Evolutionary conservation across 345 rosid genomes (phyloP).

Genomic region (Carallia pectinifolia): DNA sequence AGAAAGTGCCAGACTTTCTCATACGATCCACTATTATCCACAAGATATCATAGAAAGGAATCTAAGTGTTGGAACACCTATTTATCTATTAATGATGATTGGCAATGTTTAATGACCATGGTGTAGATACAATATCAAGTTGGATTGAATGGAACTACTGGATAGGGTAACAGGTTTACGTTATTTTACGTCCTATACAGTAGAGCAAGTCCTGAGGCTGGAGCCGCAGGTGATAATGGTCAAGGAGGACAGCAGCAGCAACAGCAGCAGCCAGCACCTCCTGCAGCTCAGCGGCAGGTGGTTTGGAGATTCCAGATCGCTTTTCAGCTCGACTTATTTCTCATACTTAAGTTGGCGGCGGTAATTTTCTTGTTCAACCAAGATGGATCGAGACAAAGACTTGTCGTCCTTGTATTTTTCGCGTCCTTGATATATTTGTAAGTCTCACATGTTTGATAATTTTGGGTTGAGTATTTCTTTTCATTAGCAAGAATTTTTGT

Average conservation of each 20-base stretch:
- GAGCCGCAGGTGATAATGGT: conserved; percentile 41
- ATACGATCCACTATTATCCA: background rate
- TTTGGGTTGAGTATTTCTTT: background rate
- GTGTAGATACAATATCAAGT: background rate
- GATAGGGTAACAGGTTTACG: background rate
- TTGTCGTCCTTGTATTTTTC: conserved; percentile 72
- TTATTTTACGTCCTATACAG: conserved; percentile 20
- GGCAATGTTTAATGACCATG: background rate
- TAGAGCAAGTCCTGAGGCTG: conserved; percentile 38
- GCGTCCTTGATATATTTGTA: conserved; percentile 90
- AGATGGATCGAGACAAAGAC: conserved; percentile 97
- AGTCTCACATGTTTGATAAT: conserved; percentile 30
- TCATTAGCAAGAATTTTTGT: background rate
- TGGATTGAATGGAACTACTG: background rate
- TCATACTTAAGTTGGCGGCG: conserved; percentile 86
- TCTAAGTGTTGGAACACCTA: background rate
- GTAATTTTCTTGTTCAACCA: conserved; percentile 94
- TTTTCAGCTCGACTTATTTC: conserved; percentile 85
- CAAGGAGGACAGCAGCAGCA: conserved; percentile 42
- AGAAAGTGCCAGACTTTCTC: background rate
- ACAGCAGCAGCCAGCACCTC: conserved; percentile 63
- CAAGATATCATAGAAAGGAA: background rate
- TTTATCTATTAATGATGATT: background rate
- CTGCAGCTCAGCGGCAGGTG: conserved; percentile 67
- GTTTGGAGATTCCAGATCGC: conserved; percentile 93